phyloP scores from a whole-genome alignment of 2,329 filamentous ascomycete genomes.

The Epicoccum nigrum region DNA sequence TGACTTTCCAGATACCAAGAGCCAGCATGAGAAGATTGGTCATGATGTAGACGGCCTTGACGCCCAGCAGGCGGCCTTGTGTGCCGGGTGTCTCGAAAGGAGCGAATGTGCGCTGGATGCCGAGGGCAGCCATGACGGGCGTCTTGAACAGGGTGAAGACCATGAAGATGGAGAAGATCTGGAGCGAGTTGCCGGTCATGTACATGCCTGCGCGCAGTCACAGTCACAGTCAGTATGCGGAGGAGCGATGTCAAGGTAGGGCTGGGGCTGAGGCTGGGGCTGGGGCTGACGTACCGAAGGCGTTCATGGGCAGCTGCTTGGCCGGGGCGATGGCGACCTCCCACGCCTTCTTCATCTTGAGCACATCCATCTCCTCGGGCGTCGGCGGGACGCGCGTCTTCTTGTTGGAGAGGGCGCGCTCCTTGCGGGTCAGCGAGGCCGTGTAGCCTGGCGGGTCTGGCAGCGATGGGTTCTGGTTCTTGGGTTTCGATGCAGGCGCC shows the following conservation, averaged over 20 bases:
- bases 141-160: slow-evolving; percentile 99
- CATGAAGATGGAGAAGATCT: slow-evolving; percentile 99
- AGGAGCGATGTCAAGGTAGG: not conserved
- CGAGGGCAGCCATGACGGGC: slow-evolving; percentile 82
- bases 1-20: slow-evolving; percentile 94
- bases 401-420: slow-evolving; percentile 44
- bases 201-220: slow-evolving; percentile 74
- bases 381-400: slow-evolving; percentile 70
- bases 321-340: slow-evolving; percentile 92
- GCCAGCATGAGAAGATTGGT: slow-evolving; percentile 86
- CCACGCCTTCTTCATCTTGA: slow-evolving; percentile 99
- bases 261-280: too few species aligned
- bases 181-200: slow-evolving; percentile 97
- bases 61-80: slow-evolving; percentile 72
- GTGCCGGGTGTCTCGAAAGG: slow-evolving; percentile 87
- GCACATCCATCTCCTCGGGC: slow-evolving; percentile 85
- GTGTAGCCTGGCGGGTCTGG: slow-evolving; percentile 88
- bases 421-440: slow-evolving; percentile 52
- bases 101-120: slow-evolving; percentile 86
- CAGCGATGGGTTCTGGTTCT: slow-evolving; percentile 69
- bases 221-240: slow-evolving; percentile 10
- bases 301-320: slow-evolving; percentile 96
- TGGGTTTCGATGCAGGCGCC: slow-evolving; percentile 69
- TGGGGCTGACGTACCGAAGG: slow-evolving; percentile 68
- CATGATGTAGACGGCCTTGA: slow-evolving; percentile 85